A percentile compares a stretch with the other conserved stretches of the same genome.
Conservation (phyloP, 2,329 filamentous ascomycete genomes). For the Aspergillus sp. region DNA sequence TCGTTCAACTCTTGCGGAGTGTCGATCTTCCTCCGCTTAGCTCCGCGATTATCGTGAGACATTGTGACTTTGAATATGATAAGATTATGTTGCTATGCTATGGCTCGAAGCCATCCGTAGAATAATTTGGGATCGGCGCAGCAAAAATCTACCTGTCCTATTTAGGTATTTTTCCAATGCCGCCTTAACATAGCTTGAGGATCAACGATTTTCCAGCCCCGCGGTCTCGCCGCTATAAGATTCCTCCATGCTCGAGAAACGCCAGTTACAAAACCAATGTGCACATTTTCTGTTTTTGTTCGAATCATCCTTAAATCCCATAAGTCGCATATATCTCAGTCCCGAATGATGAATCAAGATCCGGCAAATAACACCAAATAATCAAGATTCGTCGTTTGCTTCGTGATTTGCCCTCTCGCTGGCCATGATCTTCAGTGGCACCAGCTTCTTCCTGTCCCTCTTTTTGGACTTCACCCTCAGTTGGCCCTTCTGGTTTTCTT, state of each 20-base stretch:
- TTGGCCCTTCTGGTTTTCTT: conserved; percentile 8
- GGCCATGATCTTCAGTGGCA: neutral
- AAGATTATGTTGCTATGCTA: conserved; percentile 10
- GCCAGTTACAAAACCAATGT: too few species aligned
- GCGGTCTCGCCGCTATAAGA: neutral
- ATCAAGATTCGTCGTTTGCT: neutral
- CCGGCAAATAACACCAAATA: too few species aligned
- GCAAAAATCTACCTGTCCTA: conserved; percentile 15
- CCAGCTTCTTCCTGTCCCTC: neutral
- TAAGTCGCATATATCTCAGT: too few species aligned
- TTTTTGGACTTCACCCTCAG: conserved; percentile 1
- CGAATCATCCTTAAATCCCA: too few species aligned
- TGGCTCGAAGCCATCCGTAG: conserved; percentile 1
- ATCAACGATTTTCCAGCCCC: conserved; percentile 2
- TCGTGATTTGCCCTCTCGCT: neutral
- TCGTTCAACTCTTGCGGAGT: conserved; percentile 24
- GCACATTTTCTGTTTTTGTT: too few species aligned
- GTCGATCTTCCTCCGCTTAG: conserved; percentile 48
- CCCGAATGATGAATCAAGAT: too few species aligned
- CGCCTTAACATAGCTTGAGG: neutral
- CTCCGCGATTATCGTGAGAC: conserved; percentile 38
- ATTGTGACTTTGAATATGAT: conserved; percentile 31
- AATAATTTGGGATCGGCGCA: conserved; percentile 9
- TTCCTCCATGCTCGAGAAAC: too few species aligned
- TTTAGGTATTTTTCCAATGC: neutral